Evolutionary conservation across 1,284 basidiomycete genomes (phyloP), one percentile per base, ranked within the genome.

Genomic region (Serendipita sp.): DNA sequence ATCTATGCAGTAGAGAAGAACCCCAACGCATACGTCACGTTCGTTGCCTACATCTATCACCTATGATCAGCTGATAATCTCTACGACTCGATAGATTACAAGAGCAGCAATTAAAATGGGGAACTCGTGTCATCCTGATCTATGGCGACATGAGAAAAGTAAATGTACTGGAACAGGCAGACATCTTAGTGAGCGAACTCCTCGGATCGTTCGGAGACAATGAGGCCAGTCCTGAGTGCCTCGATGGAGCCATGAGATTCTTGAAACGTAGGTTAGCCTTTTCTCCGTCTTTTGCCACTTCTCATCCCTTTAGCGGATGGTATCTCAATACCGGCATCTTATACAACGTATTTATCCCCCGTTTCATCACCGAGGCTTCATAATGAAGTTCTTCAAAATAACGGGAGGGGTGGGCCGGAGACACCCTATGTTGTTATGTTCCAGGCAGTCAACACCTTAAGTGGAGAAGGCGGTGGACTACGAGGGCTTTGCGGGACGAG

Each of bases 341-440:
- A 99, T 73, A 93, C 91, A 6, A 91, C 95, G 1, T 91, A 93
- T 75, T 78, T 99, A 15, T 91, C 96, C 0, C 96, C 96, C 0
- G 75, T 99, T 44, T 91, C 93, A 0, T 93, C 93, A 0, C 88
- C 92, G 0, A 98, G 95, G 71, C 79, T 99, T 10, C 88, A 89
- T 74, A 87, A 87, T 65, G 90, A 93, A 70, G 89, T 87, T 0
- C 61, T 71, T 6, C 66, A 69, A 26, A 75, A 83, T 26, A 75
- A 80, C 1, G 74, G 76, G 15, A 85, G 84, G 63, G 83, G 85
- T 63, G 76, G 71, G 47, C 70, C 85, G 62, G 95, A 99, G 75
- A 97, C 93, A 29, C 95, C 95, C 0, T 99, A 97, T 71, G 96
- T 99, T 3, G 96, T 99, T 63, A 94, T 98, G 88, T 91, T 99